A percentile compares a stretch with the other conserved stretches of the same genome.
phyloP scores from a whole-genome alignment of 2,329 filamentous ascomycete species.

The Ophiostoma novo-ulmi region DNA sequence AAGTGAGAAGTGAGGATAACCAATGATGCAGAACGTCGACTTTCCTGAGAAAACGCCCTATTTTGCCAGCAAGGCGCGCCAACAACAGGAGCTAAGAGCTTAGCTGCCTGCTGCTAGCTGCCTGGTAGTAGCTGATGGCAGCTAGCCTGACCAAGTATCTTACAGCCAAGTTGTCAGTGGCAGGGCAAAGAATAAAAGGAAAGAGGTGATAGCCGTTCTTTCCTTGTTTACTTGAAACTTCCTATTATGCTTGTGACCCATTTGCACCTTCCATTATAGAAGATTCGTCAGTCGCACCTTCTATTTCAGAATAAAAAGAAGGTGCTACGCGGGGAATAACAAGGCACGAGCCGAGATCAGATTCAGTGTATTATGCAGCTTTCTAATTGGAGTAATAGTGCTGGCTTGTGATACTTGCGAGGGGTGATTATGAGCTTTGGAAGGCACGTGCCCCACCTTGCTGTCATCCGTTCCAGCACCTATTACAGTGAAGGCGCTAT shows the following conservation, averaged over 20 bases:
- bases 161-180: background rate
- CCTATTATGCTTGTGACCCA: background rate
- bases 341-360: conserved; percentile 11
- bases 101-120: background rate
- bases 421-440: background rate
- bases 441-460: background rate
- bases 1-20: background rate
- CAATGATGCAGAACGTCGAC: conserved; percentile 9
- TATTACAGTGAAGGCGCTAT: background rate
- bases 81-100: background rate
- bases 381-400: background rate
- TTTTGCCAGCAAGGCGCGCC: conserved; percentile 5
- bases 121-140: background rate
- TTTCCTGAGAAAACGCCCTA: conserved; percentile 12
- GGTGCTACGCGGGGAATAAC: conserved; percentile 8
- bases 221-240: background rate
- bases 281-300: background rate
- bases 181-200: background rate
- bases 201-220: background rate
- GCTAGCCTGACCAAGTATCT: background rate
- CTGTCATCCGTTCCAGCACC: background rate
- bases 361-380: background rate
- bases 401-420: background rate
- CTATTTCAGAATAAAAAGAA: background rate
- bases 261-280: background rate